Evolutionary conservation across 192 early-diverging fungal species (phyloP).

Genomic region (Backusella psychrophila): DNA sequence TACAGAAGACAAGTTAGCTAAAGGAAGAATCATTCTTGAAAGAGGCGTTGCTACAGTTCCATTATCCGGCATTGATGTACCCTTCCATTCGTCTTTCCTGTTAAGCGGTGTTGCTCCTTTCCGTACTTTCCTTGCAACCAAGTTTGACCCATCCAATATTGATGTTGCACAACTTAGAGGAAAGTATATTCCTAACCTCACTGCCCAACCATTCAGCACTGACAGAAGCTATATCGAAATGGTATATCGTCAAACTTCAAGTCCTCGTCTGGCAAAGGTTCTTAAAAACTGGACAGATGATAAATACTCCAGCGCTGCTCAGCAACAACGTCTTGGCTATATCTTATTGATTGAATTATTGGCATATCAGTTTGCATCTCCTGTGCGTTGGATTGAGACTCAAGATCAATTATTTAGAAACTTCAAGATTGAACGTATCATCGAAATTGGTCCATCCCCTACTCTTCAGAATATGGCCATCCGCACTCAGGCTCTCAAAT

Average conservation of each 20-base stretch:
- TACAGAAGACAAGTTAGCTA: constrained; percentile 60
- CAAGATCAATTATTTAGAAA: constrained; percentile 82
- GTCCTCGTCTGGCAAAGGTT: constrained; percentile 70
- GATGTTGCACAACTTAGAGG: constrained; percentile 78
- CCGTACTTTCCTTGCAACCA: constrained; percentile 82
- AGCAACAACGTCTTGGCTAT: constrained; percentile 85
- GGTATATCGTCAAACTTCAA: constrained; percentile 71
- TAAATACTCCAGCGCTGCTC: constrained; percentile 65
- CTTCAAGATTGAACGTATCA: constrained; percentile 80
- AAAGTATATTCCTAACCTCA: constrained; percentile 95
- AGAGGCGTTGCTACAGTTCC: constrained; percentile 92
- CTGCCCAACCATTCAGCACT: constrained; percentile 85
- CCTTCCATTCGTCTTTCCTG: constrained; percentile 96
- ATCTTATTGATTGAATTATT: constrained; percentile 84
- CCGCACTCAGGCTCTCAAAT: constrained; percentile 94
- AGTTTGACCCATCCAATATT: constrained; percentile 79
- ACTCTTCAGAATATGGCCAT: constrained; percentile 91
- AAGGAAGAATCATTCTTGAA: constrained; percentile 68
- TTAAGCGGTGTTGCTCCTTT: constrained; percentile 90
- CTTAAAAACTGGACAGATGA: constrained; percentile 79
- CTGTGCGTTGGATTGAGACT: constrained; percentile 94
- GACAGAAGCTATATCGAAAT: constrained; percentile 72
- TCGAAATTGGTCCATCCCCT: constrained; percentile 89
- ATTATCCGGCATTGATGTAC: constrained; percentile 90
- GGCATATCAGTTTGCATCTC: constrained; percentile 90